phyloP scores from a whole-genome alignment of 2,329 filamentous ascomycete genomes.

The Aspergillus fructus region DNA sequence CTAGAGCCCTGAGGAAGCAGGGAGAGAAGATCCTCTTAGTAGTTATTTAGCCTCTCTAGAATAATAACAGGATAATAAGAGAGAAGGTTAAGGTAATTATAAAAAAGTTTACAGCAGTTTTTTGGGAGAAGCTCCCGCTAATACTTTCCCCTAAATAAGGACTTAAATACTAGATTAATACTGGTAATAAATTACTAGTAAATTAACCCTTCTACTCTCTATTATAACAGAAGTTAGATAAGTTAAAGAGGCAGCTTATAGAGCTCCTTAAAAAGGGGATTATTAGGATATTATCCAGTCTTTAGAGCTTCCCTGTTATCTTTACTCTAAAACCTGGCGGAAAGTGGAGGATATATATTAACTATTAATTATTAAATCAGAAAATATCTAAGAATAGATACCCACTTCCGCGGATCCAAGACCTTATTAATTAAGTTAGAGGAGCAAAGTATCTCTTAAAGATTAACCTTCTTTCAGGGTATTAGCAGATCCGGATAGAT shows the following conservation, averaged over 20 bases:
- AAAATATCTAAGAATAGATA: no score
- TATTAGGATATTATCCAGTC: not conserved
- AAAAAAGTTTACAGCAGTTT: not conserved
- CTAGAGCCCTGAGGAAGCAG: no score
- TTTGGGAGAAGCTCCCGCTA: not conserved
- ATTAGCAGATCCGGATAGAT: not conserved
- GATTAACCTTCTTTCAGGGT: no score
- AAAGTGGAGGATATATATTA: no score
- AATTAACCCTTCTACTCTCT: not conserved
- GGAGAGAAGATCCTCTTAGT: not conserved
- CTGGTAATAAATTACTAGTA: not conserved
- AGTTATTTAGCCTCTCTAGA: not conserved
- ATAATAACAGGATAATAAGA: not conserved
- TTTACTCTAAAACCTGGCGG: no score
- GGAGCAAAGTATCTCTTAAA: no score
- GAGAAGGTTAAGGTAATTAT: not conserved
- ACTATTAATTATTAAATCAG: no score
- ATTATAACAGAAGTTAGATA: not conserved
- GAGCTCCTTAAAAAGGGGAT: not conserved
- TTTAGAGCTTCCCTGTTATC: not conserved
- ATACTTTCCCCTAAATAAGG: accelerated
- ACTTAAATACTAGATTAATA: not conserved
- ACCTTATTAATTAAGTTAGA: no score
- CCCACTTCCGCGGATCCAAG: no score
- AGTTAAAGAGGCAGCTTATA: not conserved